These are phyloP conservation scores for Ascocoryne sarcoides DNA, from an alignment of 2,329 filamentous ascomycete genomes.

Conservation along the genomic window DNA sequence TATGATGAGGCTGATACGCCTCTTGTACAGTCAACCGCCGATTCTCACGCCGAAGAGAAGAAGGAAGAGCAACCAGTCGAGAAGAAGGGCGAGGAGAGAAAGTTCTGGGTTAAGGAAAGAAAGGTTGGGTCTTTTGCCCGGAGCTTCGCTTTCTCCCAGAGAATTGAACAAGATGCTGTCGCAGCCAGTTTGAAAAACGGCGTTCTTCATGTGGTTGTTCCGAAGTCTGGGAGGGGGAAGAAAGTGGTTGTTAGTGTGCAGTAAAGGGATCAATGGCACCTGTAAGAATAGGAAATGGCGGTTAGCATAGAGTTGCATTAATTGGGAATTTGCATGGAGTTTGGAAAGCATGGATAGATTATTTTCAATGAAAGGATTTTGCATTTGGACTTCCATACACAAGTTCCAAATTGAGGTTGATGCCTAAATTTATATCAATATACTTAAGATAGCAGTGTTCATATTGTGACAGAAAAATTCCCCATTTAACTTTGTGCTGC, in stretches of 20 bases:
- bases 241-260: constrained; percentile 31
- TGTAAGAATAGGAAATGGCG: too few relatives aligned
- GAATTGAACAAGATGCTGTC: constrained; percentile 53
- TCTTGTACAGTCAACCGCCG: constrained; percentile 7
- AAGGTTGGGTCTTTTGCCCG: constrained; percentile 58
- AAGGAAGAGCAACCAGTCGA: constrained; percentile 14
- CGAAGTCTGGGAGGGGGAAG: constrained; percentile 52
- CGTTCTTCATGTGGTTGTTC: constrained; percentile 52
- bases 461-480: too few relatives aligned
- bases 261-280: too few relatives aligned
- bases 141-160: constrained; percentile 56
- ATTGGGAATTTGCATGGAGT: too few relatives aligned
- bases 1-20: constrained; percentile 16
- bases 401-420: too few relatives aligned
- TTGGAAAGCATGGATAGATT: too few relatives aligned
- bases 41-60: constrained; percentile 2
- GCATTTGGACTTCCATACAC: too few relatives aligned
- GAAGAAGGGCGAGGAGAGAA: constrained; percentile 26
- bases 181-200: constrained; percentile 55
- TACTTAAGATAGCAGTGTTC: too few relatives aligned
- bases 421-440: too few relatives aligned
- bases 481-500: too few relatives aligned
- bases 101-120: constrained; percentile 64
- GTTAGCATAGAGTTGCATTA: too few relatives aligned
- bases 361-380: too few relatives aligned